A percentile compares a stretch with the other conserved stretches of the same genome.
Conservation (phyloP, 345 rosid species). For the Camelina neglecta region DNA sequence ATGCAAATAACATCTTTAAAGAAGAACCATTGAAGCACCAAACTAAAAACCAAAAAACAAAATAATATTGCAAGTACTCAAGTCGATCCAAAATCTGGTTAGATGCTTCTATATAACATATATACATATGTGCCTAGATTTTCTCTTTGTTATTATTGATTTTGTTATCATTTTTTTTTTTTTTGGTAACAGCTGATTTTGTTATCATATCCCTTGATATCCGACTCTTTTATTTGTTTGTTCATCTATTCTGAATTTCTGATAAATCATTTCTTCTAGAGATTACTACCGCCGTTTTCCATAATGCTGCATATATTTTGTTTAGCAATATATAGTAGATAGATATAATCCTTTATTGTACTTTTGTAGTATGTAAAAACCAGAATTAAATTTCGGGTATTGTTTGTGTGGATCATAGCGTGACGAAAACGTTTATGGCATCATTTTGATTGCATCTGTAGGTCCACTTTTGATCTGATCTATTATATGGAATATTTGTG, state of each 20-base stretch:
- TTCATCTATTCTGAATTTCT: no score
- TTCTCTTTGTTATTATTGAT: background rate
- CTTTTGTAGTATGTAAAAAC: background rate
- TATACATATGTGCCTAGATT: background rate
- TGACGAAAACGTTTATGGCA: conserved; percentile 35
- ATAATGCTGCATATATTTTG: no score
- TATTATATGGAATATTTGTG: conserved; percentile 33
- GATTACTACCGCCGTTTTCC: no score
- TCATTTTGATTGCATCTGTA: conserved; percentile 16
- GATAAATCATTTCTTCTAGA: no score
- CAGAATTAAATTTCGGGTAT: background rate
- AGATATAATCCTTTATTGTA: no score
- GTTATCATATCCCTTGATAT: background rate
- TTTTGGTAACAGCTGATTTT: background rate
- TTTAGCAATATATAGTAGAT: no score
- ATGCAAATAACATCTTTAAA: no score
- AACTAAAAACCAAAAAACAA: no score
- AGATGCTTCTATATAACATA: background rate
- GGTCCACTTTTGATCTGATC: conserved; percentile 36
- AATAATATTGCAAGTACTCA: background rate
- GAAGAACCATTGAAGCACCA: background rate
- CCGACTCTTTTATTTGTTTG: background rate
- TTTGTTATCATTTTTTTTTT: background rate
- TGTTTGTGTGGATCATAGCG: conserved; percentile 29
- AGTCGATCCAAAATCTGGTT: background rate